Evolutionary conservation across 2,329 filamentous ascomycete species (phyloP), one percentile per base, ranked within the genome.

Genomic region (Ascosphaera apis): DNA sequence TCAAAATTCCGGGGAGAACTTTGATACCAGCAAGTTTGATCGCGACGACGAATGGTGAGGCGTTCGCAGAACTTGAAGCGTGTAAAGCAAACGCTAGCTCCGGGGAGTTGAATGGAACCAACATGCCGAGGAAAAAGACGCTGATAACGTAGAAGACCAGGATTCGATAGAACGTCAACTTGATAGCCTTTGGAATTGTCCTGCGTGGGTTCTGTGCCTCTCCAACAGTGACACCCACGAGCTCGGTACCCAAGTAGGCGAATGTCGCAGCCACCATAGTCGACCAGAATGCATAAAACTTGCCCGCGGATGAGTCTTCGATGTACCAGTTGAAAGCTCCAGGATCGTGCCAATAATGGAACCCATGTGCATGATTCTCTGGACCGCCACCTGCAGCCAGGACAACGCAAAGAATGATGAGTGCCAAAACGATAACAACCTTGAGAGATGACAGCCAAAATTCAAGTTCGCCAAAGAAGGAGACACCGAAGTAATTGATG

Each of bases 401-500:
- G 43, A 76, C 56, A 36, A 79, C 56, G 11, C 67, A 66, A 39
- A 78, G 61, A 19, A 80, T 49, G 43, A 80, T 78, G 36, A 80
- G 56, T 21, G 65, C 72, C 40, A 75, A 44, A 39, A 80, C 70
- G 45, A 74, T 66, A 33, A 76, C 45, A 40, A 80, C 71, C 47
- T 80, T 80, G 61, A 78, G 68, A 19, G 68, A 72, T 0, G 60
- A 63, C 1, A 65, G 53, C 61, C 60, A 64, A 45, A 65, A 65
- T 43, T 66, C 72, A 64, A 63, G 76, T 65, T 77, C 72, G 40
- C 72, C 72, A 34, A 76, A 76, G 55, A 76, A 73, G 15, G 58
- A 60, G 49, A 84, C 72, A 36, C 77, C 67, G 40, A 76, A 75
- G 48, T 72, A 73, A 51, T 79, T 80, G 60, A 79, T 75, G 43